Evolutionary conservation across 345 rosid species (phyloP).

Genomic region (Turritis glabra): DNA sequence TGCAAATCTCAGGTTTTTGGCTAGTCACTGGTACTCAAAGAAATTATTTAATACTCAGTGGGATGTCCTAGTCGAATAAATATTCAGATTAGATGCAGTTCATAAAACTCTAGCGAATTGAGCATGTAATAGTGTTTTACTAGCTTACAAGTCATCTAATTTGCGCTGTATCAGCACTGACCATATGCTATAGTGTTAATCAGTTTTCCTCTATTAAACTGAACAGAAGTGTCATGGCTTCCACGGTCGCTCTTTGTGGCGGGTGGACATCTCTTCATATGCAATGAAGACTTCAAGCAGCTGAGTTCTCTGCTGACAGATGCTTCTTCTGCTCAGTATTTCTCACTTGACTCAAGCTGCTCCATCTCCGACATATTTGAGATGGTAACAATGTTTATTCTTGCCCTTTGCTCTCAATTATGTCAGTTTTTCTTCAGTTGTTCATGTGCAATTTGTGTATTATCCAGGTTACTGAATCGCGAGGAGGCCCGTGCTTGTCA

Average conservation of each 20-base stretch:
- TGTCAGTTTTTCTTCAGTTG: neutral
- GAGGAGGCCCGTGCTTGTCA: slow-evolving; percentile 45
- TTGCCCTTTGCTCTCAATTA: neutral
- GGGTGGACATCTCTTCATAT: slow-evolving; percentile 61
- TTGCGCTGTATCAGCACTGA: neutral
- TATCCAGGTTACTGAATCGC: slow-evolving; percentile 57
- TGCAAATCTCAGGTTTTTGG: neutral
- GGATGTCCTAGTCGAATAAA: neutral
- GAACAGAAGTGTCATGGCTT: slow-evolving; percentile 70
- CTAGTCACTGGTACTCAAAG: neutral
- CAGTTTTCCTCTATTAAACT: slow-evolving; percentile 17
- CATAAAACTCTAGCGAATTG: neutral
- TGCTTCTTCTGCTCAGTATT: slow-evolving; percentile 60
- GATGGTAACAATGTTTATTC: slow-evolving; percentile 54
- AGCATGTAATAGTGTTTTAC: neutral
- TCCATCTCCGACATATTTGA: slow-evolving; percentile 59
- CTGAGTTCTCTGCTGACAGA: slow-evolving; percentile 50
- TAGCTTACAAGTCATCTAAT: neutral
- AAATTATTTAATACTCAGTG: neutral
- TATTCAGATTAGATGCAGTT: neutral
- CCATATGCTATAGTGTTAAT: neutral
- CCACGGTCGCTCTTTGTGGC: slow-evolving; percentile 74
- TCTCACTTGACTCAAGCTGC: slow-evolving; percentile 64
- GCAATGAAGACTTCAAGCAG: slow-evolving; percentile 73
- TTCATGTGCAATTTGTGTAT: slow-evolving; percentile 4